phyloP scores from a whole-genome alignment of 1,139 yeast genomes.

The Hansenula lynferdii region DNA sequence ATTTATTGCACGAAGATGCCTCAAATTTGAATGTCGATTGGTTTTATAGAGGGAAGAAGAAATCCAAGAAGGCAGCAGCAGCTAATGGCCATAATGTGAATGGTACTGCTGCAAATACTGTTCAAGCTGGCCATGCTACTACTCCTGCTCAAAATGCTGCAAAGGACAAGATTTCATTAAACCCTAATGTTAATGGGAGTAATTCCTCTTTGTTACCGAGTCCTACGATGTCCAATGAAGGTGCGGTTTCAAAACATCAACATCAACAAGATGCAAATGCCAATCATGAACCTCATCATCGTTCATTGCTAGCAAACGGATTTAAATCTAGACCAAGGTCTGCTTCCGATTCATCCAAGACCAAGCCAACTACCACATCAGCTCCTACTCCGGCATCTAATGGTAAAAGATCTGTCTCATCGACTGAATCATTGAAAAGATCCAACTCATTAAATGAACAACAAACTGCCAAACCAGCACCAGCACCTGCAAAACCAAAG shows the following conservation, averaged over 20 bases:
- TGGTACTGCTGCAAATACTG: not conserved
- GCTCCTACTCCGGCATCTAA: conserved; percentile 2
- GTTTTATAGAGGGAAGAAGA: conserved; percentile 63
- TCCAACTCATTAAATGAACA: conserved; percentile 11
- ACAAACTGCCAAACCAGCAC: not conserved
- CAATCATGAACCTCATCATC: not conserved
- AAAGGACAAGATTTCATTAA: not conserved
- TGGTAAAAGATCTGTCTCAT: conserved; percentile 7
- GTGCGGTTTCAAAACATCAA: not conserved
- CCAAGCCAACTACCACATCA: not conserved
- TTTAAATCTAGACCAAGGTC: conserved; percentile 17
- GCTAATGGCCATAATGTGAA: not conserved
- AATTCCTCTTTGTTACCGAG: not conserved
- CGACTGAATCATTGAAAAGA: conserved; percentile 7
- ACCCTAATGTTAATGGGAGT: not conserved
- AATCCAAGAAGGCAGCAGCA: conserved; percentile 33
- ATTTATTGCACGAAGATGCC: not conserved
- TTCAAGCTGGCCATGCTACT: not conserved
- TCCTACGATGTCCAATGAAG: conserved; percentile 1
- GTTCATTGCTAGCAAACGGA: conserved; percentile 5
- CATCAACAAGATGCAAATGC: not conserved
- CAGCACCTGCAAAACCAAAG: conserved; percentile 20
- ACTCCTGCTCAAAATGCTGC: not conserved
- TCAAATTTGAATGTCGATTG: conserved; percentile 66
- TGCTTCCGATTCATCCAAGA: conserved; percentile 6